These are phyloP conservation scores for Cornus kousa DNA, from an alignment of 148 eudicot genomes.

Conservation along the genomic window DNA sequence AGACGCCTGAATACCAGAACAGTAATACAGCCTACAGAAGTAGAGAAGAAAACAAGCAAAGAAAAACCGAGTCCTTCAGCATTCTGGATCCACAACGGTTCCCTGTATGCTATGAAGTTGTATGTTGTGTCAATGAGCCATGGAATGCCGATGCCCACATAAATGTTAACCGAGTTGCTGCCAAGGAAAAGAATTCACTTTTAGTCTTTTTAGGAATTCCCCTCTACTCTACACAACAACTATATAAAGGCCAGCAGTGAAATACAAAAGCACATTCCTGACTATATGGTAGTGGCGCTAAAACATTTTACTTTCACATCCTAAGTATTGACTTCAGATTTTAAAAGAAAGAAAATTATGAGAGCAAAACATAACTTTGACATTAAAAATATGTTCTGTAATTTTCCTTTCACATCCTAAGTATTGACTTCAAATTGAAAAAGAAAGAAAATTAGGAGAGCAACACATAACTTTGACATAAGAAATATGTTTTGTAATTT, in stretches of 20 bases:
- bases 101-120: slow-evolving; percentile 54
- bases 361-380: neutral
- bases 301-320: no score
- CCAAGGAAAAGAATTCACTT: slow-evolving; percentile 10
- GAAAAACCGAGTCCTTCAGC: slow-evolving; percentile 77
- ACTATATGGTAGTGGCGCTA: no score
- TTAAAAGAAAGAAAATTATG: neutral
- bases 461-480: neutral
- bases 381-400: no score
- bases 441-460: neutral
- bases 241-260: neutral
- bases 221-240: no score
- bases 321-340: no score
- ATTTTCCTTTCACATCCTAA: no score
- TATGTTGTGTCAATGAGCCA: slow-evolving; percentile 88
- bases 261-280: no score
- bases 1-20: slow-evolving; percentile 74
- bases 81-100: slow-evolving; percentile 60
- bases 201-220: no score
- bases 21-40: slow-evolving; percentile 74
- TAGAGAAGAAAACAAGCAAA: slow-evolving; percentile 70
- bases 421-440: no score
- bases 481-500: no score
- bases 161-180: slow-evolving; percentile 93
- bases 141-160: slow-evolving; percentile 85